phyloP scores from a whole-genome alignment of 2,329 filamentous ascomycete genomes.

The Dothideomycetes sp. region DNA sequence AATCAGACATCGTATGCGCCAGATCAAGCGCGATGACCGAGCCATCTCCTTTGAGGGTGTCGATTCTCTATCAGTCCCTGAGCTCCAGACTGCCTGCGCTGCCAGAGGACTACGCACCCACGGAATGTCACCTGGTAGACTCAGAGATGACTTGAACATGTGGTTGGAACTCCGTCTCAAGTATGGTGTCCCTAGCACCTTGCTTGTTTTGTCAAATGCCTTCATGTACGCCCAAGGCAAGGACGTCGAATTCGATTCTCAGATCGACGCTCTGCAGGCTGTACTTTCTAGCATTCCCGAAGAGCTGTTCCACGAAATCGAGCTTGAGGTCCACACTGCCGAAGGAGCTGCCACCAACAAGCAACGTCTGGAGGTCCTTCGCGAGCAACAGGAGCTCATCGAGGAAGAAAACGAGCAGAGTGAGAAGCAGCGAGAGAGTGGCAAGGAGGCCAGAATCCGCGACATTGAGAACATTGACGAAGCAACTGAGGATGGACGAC shows the following conservation, averaged over 20 bases:
- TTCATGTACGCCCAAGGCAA: constrained; percentile 92
- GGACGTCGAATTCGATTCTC: constrained; percentile 69
- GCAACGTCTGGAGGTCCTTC: constrained; percentile 93
- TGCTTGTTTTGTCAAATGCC: constrained; percentile 90
- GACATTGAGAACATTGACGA: constrained; percentile 92
- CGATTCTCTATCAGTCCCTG: constrained; percentile 81
- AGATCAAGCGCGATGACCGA: constrained; percentile 96
- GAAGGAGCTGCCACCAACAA: constrained; percentile 98
- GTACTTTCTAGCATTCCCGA: constrained; percentile 93
- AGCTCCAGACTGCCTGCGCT: constrained; percentile 85
- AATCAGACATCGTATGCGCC: constrained; percentile 92
- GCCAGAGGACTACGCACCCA: constrained; percentile 88
- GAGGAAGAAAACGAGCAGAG: constrained; percentile 94
- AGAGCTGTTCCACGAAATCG: constrained; percentile 98
- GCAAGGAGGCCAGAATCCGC: constrained; percentile 37
- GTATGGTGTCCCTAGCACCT: constrained; percentile 90
- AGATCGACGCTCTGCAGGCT: constrained; percentile 85
- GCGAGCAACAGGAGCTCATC: constrained; percentile 96
- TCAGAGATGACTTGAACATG: constrained; percentile 81
- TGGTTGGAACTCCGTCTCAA: constrained; percentile 92
- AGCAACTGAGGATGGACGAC: constrained; percentile 54
- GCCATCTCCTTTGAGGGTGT: constrained; percentile 92
- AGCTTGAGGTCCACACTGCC: constrained; percentile 92
- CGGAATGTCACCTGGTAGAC: constrained; percentile 75
- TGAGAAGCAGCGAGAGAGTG: constrained; percentile 65